Evolutionary conservation across 2,329 filamentous ascomycete species (phyloP), one percentile per base, ranked within the genome.

Genomic region (Cryphonectria carpinicola): DNA sequence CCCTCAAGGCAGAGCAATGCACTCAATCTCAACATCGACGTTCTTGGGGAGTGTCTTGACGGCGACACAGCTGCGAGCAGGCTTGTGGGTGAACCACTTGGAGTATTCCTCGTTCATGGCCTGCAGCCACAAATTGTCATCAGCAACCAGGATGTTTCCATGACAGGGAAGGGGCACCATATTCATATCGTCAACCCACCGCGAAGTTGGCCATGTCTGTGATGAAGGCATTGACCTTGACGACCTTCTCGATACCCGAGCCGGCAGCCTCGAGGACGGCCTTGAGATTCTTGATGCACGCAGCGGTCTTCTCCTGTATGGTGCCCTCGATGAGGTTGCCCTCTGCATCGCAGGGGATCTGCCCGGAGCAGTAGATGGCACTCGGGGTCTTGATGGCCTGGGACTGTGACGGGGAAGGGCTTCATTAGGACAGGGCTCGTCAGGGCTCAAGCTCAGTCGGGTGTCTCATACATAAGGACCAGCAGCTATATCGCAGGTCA

Each of bases 181-280:
- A 6, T 7, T 43, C 22, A 11, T 41, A 22, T 52, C 19, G 11
- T 22, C 39, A 25, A 79, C 85, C 75, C 78, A 87, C 86, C 65
- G 88, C 90, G 79, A 98, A 98, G 83, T 96, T 87, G 74, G 87
- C 88, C 95, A 98, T 98, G 82, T 97, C 92, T 66, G 92, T 91
- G 73, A 98, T 84, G 87, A 98, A 98, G 79, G 97, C 92, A 80
- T 90, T 93, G 76, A 94, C 92, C 88, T 98, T 97, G 83, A 98
- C 93, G 63, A 97, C 91, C 81, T 90, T 93, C 74, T 88, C 82
- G 71, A 98, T 87, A 67, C 87, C 89, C 32, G 92, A 95, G 68
- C 93, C 94, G 35, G 94, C 94, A 76, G 91, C 93, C 72, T 90
- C 88, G 66, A 98, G 89, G 70, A 98, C 93, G 60, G 93, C 92